Evolutionary conservation across 1,284 basidiomycete genomes (phyloP), one percentile per base, ranked within the genome.

Genomic region (Anthracocystis walkeri): DNA sequence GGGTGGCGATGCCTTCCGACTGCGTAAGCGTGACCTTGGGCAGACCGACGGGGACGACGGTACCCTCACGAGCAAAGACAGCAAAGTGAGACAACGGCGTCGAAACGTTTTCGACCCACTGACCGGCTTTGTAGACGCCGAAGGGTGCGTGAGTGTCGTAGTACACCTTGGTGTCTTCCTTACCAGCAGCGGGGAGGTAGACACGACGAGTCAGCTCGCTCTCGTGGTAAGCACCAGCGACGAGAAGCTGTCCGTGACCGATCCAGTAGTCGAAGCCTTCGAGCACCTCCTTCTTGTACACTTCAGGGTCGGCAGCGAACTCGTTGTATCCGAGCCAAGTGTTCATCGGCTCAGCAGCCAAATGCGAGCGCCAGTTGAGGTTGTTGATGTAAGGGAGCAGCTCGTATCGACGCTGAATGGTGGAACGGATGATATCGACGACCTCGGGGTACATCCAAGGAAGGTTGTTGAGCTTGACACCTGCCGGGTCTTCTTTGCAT

Each of bases 381-480:
- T 71, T 66, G 62, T 75, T 75, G 65, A 71, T 71, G 75, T 80
- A 86, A 14, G 87, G 87, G 18, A 87, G 57, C 31, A 85, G 70
- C 68, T 85, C 85, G 78, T 87, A 87, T 56, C 87, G 75, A 69
- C 87, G 84, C 74, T 86, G 85, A 79, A 87, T 87, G 21, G 82
- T 81, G 10, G 69, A 63, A 6, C 86, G 80, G 60, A 87, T 79
- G 35, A 83, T 72, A 3, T 86, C 85, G 50, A 86, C 78, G 18
- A 87, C 85, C 33, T 85, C 84, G 42, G 87, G 87, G 63, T 87
- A 87, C 87, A 87, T 87, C 87, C 87, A 87, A 4, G 87, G 87
- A 11, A 83, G 65, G 74, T 87, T 87, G 29, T 86, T 87, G 41
- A 79, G 72, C 38, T 80, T 82, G 46, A 81, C 81, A 4, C 87